Conservation (phyloP, 2,329 filamentous ascomycete genomes). For the Stagonosporopsis chrysanthemi region DNA sequence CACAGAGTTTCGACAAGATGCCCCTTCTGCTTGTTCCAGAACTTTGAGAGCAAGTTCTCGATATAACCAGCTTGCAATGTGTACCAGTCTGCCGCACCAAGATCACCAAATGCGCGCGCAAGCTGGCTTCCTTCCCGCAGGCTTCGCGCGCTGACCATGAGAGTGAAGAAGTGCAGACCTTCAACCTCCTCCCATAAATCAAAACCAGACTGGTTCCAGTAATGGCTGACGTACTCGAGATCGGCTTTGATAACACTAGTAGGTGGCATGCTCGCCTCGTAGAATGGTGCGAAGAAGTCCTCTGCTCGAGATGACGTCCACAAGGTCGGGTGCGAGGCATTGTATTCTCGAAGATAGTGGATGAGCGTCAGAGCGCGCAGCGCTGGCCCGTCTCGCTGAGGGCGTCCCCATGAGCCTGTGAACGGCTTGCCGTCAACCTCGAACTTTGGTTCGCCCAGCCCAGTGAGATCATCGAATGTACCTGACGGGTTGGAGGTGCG, state of each 20-base stretch:
- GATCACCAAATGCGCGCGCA: slow-evolving; percentile 45
- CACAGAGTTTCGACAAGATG: slow-evolving; percentile 49
- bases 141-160: slow-evolving; percentile 49
- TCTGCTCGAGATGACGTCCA: slow-evolving; percentile 38
- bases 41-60: slow-evolving; percentile 43
- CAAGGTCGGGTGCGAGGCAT: slow-evolving; percentile 49
- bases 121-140: slow-evolving; percentile 47
- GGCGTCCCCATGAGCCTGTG: slow-evolving; percentile 52
- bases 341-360: slow-evolving; percentile 51
- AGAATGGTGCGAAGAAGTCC: slow-evolving; percentile 47
- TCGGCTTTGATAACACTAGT: slow-evolving; percentile 55
- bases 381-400: slow-evolving; percentile 55
- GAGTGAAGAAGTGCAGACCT: slow-evolving; percentile 53
- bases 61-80: slow-evolving; percentile 46
- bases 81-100: slow-evolving; percentile 51
- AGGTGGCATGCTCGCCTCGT: slow-evolving; percentile 47
- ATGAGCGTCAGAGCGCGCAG: slow-evolving; percentile 54
- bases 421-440: slow-evolving; percentile 49
- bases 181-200: slow-evolving; percentile 58
- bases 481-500: slow-evolving; percentile 51
- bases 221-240: slow-evolving; percentile 54
- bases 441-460: slow-evolving; percentile 56
- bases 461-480: slow-evolving; percentile 44
- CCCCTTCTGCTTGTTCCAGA: slow-evolving; percentile 49
- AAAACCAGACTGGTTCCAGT: slow-evolving; percentile 53